Base-by-base conservation (phyloP, 495 filamentous ascomycete genomes). In the Podospora tetraspora region DNA sequence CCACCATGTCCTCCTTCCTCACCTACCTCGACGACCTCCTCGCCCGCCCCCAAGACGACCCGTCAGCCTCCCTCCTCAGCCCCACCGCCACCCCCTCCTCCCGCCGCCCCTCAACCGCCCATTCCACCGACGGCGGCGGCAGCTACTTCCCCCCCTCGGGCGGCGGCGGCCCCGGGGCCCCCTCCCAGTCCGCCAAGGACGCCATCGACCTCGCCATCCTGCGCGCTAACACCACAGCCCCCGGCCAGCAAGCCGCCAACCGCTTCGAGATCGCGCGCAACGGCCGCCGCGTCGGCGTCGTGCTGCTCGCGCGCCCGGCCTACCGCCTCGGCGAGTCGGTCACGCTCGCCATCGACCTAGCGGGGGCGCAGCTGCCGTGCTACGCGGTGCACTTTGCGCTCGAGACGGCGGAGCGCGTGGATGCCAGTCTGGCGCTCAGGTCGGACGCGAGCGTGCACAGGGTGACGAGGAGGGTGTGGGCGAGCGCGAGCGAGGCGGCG, bases 181-280 rank as follows among this genome's bases (percentile, higher is more conserved):
- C 79, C 22, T 68, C 76, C 7, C 74, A 84, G 5, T 86, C 87
- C 16, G 89, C 87, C 66, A 96, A 92, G 74, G 92, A 97, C 73
- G 89, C 91, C 6, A 95, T 98, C 72, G 93, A 97, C 76, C 82
- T 96, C 64, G 93, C 94, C 19, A 95, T 97, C 75, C 84, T 97
- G 7, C 81, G 85, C 52, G 89, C 90, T 67, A 96, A 95, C 72
- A 76, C 87, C 61, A 79, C 86, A 0, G 77, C 79, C 2, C 83
- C 85, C 61, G 78, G 80, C 21, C 85, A 87, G 9, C 88, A 89
- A 67, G 90, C 89, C 72, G 84, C 90, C 27, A 97, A 94, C 76
- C 88, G 92, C 32, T 99, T 98, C 78, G 93, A 96, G 74, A 98
- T 99, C 73, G 91, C 94, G 6, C 91, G 96, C 9, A 91, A 92